Conservation (phyloP, 2,329 filamentous ascomycete species). For the Colletotrichum caudatum region DNA sequence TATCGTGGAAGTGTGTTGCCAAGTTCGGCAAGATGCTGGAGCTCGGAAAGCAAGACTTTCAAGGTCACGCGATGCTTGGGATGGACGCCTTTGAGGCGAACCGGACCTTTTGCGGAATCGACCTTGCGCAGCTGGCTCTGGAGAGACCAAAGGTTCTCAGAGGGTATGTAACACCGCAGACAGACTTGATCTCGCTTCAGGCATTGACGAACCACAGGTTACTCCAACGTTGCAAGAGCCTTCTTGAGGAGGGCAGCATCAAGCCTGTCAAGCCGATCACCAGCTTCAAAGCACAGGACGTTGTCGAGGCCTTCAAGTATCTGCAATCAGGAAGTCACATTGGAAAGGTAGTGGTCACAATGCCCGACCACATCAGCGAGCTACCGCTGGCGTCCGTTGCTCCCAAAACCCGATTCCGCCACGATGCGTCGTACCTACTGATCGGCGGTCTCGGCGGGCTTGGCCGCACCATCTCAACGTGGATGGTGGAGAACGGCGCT, state of each 20-base stretch:
- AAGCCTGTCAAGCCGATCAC: slow-evolving; percentile 6
- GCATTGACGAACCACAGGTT: slow-evolving; percentile 1
- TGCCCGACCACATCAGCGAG: slow-evolving; percentile 25
- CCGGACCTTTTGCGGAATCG: slow-evolving; percentile 51
- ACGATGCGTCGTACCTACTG: slow-evolving; percentile 45
- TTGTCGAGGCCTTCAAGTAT: slow-evolving; percentile 56
- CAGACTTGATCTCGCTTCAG: no score
- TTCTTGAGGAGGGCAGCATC: slow-evolving; percentile 41
- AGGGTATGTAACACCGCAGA: neutral
- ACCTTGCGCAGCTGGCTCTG: slow-evolving; percentile 44
- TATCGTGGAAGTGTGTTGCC: slow-evolving; percentile 59
- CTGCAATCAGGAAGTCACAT: slow-evolving; percentile 59
- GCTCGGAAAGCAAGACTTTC: slow-evolving; percentile 58
- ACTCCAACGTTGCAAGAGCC: slow-evolving; percentile 1
- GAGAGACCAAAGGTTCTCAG: slow-evolving; percentile 11
- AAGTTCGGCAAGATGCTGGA: slow-evolving; percentile 59
- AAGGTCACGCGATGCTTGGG: slow-evolving; percentile 54
- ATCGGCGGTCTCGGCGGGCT: slow-evolving; percentile 50
- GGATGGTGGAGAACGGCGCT: slow-evolving; percentile 49
- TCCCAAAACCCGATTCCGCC: neutral
- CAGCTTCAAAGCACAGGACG: slow-evolving; percentile 44
- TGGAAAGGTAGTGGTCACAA: slow-evolving; percentile 57
- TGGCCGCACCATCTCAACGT: slow-evolving; percentile 46
- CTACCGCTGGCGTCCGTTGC: slow-evolving; percentile 5
- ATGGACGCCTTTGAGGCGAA: slow-evolving; percentile 59